Conservation (phyloP, 129 eudicot species). For the Ambrosia trifida region DNA sequence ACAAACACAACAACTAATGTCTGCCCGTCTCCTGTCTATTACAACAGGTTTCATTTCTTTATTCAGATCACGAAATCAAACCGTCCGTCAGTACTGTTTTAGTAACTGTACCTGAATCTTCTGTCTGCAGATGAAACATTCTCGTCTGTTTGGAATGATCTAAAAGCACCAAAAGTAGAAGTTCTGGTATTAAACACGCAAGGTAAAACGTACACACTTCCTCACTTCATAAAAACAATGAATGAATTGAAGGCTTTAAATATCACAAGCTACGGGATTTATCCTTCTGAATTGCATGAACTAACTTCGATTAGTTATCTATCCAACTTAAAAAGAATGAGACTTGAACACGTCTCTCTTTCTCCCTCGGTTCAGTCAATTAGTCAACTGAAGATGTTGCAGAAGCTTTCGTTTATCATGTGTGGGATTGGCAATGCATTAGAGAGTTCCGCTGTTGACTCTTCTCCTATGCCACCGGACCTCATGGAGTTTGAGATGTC, state of each 20-base stretch:
- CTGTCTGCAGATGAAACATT: constrained; percentile 43
- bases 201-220: constrained; percentile 34
- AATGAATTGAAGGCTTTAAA: constrained; percentile 38
- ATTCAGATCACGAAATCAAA: constrained; percentile 6
- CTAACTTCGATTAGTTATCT: constrained; percentile 19
- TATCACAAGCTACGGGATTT: constrained; percentile 45
- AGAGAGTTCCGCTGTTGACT: constrained; percentile 12
- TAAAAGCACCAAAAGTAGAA: constrained; percentile 42
- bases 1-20: constrained; percentile 28
- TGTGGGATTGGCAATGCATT: constrained; percentile 47
- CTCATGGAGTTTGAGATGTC: constrained; percentile 42
- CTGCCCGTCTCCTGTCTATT: constrained; percentile 35
- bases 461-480: constrained; percentile 32
- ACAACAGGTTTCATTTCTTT: constrained; percentile 33
- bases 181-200: constrained; percentile 44
- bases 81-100: constrained; percentile 17
- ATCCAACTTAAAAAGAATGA: constrained; percentile 33
- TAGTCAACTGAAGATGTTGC: constrained; percentile 33
- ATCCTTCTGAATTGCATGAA: constrained; percentile 22
- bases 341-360: constrained; percentile 42
- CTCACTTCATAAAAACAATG: constrained; percentile 38
- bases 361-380: constrained; percentile 31
- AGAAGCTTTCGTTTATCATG: constrained; percentile 49
- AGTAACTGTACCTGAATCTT: constrained; percentile 11
- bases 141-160: constrained; percentile 44